Evolutionary conservation across 2,329 filamentous ascomycete genomes (phyloP), one percentile per base, ranked within the genome.

Genomic region (Cladosporium sp.): DNA sequence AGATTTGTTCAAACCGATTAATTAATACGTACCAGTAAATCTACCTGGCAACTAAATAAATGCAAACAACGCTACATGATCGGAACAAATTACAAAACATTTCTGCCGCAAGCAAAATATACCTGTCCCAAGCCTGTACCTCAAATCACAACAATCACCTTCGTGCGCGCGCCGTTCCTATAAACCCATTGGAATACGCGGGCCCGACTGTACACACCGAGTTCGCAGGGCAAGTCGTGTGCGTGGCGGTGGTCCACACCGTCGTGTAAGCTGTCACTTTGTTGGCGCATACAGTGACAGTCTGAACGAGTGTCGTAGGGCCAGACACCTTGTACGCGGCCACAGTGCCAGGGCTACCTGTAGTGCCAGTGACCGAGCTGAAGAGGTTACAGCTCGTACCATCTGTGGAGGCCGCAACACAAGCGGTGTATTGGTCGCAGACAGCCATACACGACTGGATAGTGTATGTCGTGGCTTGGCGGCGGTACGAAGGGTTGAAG

Each of bases 241-340:
- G 10, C 1, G 67, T 70, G 21, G 63, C 65, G 5, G 69, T 70
- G 4, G 69, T 67, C 37, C 67, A 67, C 7, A 70, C 66, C 10
- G 68, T 70, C 3, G 52, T 68, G 11, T 40, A 52, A 2, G 58
- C 52, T 35, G 29, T 65, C 26, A 33, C 53, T 18, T 56, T 66
- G n/a, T 57, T 56, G 16, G 63, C 66, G 29, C 66, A 69, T 1
- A 68, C 66, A 5, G 67, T 69, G 35, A 69, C 66, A 2, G 69
- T 70, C 10, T 68, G 60, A 1, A 69, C 65, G 18, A 53, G 62
- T 28, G 18, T 58, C 31, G 33, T 57, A 3, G 55, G 64, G 0
- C 26, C 33, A 33, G 58, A 46, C 26, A 57, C 62, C 52, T 68
- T 67, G 63, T 64, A 57, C 2, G 52, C 65, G 29, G 57, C 67